These are phyloP conservation scores for Tetradesmus lagerheimii DNA, from an alignment of 139 green algal genomes.

Conservation along the genomic window DNA sequence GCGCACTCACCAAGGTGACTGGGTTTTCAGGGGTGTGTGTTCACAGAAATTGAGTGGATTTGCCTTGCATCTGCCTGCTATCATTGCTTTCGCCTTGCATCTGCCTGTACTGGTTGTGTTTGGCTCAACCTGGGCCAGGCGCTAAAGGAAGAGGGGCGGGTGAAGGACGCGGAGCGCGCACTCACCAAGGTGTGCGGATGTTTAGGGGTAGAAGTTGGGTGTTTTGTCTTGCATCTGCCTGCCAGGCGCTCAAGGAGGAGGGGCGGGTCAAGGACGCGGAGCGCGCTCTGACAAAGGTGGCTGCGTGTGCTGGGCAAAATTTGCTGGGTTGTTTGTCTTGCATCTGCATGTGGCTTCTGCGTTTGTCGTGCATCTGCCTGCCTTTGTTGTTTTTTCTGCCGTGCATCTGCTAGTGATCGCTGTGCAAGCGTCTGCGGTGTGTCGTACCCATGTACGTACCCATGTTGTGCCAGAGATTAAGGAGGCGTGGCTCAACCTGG, in stretches of 20 bases:
- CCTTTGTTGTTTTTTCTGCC: too few species aligned
- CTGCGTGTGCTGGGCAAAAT: too few species aligned
- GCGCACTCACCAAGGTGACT: slow-evolving; percentile 55
- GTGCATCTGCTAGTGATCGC: neutral
- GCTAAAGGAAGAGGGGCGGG: slow-evolving; percentile 64
- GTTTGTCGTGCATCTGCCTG: neutral
- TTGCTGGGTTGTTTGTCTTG: too few species aligned
- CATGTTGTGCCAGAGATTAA: neutral
- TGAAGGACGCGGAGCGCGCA: slow-evolving; percentile 73
- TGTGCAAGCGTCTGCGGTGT: neutral
- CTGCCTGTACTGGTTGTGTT: too few species aligned
- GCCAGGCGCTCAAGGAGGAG: slow-evolving; percentile 74
- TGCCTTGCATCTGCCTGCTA: too few species aligned
- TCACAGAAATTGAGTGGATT: too few species aligned
- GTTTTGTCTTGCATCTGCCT: too few species aligned
- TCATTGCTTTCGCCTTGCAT: neutral
- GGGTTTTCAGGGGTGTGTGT: too few species aligned
- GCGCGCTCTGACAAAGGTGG: too few species aligned
- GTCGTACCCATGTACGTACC: too few species aligned
- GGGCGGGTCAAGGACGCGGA: slow-evolving; percentile 69
- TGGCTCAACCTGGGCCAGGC: slow-evolving; percentile 63
- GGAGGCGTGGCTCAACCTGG: slow-evolving; percentile 53
- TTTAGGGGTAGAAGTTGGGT: too few species aligned
- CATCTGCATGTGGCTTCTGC: neutral
- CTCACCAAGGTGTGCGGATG: slow-evolving; percentile 38